Base-by-base conservation (phyloP, 73 alveolate genomes). In the Effrenium voratum region DNA sequence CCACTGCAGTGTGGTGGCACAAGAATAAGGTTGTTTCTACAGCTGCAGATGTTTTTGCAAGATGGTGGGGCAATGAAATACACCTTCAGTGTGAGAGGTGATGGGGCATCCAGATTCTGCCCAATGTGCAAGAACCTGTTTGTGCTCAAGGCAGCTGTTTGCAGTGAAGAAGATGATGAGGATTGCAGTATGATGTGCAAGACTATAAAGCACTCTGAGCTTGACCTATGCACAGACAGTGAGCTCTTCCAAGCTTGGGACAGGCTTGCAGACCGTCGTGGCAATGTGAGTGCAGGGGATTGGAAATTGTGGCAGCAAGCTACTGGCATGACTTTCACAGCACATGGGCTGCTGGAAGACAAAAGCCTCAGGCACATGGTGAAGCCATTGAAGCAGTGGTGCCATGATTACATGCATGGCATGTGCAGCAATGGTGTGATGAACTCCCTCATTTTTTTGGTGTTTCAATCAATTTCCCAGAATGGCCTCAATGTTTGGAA, bases 361-460 rank as follows among this genome's bases (percentile, higher is more conserved):
- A 34, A n/a, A 10, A 26, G 5, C n/a, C 32, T 45, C 30, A 26
- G 91, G 70, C 34, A 10, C 28, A 28, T 30, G 26, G 5, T 80
- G 30, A 0, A 13, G 34, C 91, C 91, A 1, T 32, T 30, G 32
- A 80, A n/a, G 22, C 26, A 15, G 91, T 80, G 44, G 49, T 13
- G 44, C 46, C 91, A 80, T 49, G 91, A 80, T 47, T 80, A 47
- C 49, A 80, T 44, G 91, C 91, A 80, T 80, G 70, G 38, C 2
- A 46, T 36, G 46, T 45, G 73, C 45, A 46, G 73, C 49, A 6
- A 6, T 32, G 91, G 91, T 13, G 22, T 12, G 1, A 24, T 80
- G 50, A 80, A 80, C 47, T 12, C 28, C 46, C 45, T 32, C 15
- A 6, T 49, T 5, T 80, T 0, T 36, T 4, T 46, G 8, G 32